Conservation (phyloP, 768 basidiomycete species). For the Boletales sp. region DNA sequence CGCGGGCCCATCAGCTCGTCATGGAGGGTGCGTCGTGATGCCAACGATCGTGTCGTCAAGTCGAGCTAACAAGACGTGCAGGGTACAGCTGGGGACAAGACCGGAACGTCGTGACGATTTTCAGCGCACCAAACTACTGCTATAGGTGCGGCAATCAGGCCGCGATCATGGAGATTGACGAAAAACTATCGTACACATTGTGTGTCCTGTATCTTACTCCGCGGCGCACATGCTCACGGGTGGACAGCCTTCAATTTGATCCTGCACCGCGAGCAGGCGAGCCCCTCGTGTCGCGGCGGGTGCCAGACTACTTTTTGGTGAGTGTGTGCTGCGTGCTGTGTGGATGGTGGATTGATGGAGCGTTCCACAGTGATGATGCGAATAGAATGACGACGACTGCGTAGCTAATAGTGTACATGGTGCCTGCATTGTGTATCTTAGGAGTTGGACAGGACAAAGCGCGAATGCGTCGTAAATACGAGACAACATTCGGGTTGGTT, state of each 20-base stretch:
- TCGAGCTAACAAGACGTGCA: constrained; percentile 24
- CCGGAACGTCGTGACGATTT: constrained; percentile 98
- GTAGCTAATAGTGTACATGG: constrained; percentile 22
- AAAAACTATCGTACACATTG: constrained; percentile 95
- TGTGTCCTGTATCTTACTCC: constrained; percentile 37
- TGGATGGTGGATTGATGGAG: neutral
- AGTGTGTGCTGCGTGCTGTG: constrained; percentile 42
- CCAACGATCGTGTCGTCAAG: neutral
- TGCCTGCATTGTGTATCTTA: constrained; percentile 21
- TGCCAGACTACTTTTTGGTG: constrained; percentile 93
- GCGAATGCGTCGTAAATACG: constrained; percentile 17
- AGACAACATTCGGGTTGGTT: constrained; percentile 17
- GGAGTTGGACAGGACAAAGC: constrained; percentile 8
- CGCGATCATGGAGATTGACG: constrained; percentile 99
- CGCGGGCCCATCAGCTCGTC: constrained; percentile 90
- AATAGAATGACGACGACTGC: constrained; percentile 2
- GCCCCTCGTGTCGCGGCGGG: constrained; percentile 93
- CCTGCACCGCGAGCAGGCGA: constrained; percentile 98
- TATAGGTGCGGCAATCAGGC: constrained; percentile 99
- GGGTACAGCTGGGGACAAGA: constrained; percentile 99
- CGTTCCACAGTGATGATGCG: constrained; percentile 19
- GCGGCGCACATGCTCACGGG: constrained; percentile 1
- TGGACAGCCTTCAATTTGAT: constrained; percentile 93
- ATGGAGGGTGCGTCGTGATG: constrained; percentile 77
- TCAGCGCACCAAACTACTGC: constrained; percentile 99